Base-by-base conservation (phyloP, 2,329 filamentous ascomycete species). In the Ceratocystis harringtonii region DNA sequence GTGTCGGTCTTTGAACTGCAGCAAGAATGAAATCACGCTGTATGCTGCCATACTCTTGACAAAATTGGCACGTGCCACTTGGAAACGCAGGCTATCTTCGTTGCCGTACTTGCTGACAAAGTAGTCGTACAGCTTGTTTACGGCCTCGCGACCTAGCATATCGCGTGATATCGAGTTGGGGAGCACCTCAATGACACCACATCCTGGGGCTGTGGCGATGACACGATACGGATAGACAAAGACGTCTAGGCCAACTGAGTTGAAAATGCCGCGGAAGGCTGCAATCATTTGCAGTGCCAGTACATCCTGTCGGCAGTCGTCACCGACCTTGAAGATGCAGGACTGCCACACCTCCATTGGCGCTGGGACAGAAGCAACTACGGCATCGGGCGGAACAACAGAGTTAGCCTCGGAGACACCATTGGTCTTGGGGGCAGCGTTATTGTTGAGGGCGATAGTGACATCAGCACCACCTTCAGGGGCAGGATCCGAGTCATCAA, bases 1-100 rank as follows among this genome's bases (percentile, higher is more conserved):
- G 78, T 99, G 94, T 2, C 94, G 87, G 74, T 99, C 94, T 76
- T 99, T 99, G 85, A 99, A 97, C 72, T 99, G 95, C 45, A 99
- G 79, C 15, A 99, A 80, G 77, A 95, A 99, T 0, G 90, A 95
- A 69, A 99, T 97, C 71, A 99, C 87, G 19, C 89, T 95, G 78
- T 99, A 99, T 12, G 94, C 95, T 0, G 95, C 94, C 94, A 99
- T 97, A 73, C 88, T 94, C 79, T 99, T 99, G 76, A 99, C 92
- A 73, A 99, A 99, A 76, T 97, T 97, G 77, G 84, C 92, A 68
- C 94, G 87, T 10, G 94, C 94, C 74, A 92, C 88, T 76, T 99
- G 95, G 80, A 96, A 99, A 48, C 87, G 86, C 62, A 96, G 87
- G 1, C 90, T 95, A 74, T 97, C 91, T 75, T 97, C 92, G 71